Percentiles rank a stretch among this genome's conserved stretches.
phyloP scores from a whole-genome alignment of 345 rosid genomes.

The Brassica juncea region DNA sequence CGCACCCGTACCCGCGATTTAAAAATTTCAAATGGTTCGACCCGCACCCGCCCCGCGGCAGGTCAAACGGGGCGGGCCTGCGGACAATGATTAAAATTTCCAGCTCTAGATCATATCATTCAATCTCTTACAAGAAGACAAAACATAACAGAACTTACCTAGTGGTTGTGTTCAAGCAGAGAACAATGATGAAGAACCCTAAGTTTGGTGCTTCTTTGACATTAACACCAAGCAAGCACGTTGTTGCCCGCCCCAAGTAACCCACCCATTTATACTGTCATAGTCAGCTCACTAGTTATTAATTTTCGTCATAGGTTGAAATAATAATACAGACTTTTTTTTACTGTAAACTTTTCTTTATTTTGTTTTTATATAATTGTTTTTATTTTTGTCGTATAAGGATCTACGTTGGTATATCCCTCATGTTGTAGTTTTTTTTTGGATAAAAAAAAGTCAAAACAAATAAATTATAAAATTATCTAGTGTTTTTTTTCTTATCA shows the following conservation, averaged over 20 bases:
- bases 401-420: slow-evolving; percentile 38
- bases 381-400: neutral
- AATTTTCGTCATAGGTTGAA: slow-evolving; percentile 3
- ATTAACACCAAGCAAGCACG: slow-evolving; percentile 38
- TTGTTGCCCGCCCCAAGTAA: slow-evolving; percentile 34
- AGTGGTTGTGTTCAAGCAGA: neutral
- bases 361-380: neutral
- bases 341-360: neutral
- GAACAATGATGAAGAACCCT: neutral
- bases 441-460: slow-evolving; percentile 19
- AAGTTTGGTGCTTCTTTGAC: slow-evolving; percentile 19
- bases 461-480: too few relatives aligned
- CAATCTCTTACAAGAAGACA: too few relatives aligned
- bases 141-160: neutral
- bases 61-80: too few relatives aligned
- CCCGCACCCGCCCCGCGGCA: too few relatives aligned
- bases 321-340: slow-evolving; percentile 2
- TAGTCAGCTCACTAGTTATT: slow-evolving; percentile 29
- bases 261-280: neutral
- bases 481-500: too few relatives aligned
- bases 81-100: too few relatives aligned
- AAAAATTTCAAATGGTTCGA: too few relatives aligned
- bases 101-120: too few relatives aligned
- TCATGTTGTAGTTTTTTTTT: slow-evolving; percentile 5
- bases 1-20: too few relatives aligned